Percentiles rank a stretch among this genome's conserved stretches.
Evolutionary conservation across 441 rosid species (phyloP).

Genomic region (Brassica hybrid): DNA sequence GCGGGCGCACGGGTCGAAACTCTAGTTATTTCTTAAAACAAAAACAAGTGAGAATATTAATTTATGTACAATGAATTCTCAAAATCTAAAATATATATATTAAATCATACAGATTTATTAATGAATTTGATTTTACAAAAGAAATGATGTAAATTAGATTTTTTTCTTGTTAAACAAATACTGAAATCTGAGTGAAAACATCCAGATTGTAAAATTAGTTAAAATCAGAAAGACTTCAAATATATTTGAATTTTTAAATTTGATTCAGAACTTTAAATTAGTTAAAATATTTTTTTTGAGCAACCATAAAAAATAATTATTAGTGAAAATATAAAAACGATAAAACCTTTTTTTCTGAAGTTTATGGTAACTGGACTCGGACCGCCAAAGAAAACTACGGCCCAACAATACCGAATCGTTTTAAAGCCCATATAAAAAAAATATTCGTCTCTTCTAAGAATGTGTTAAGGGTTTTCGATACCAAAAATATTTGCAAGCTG

Average conservation of each 20-base stretch:
- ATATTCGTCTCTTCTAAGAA: neutral
- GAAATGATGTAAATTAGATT: too few relatives aligned
- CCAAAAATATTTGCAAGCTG: constrained; percentile 18
- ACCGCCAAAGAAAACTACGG: constrained; percentile 11
- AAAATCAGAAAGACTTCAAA: neutral
- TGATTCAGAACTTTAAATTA: neutral
- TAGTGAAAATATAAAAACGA: neutral
- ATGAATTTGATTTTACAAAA: neutral
- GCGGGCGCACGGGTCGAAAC: too few relatives aligned
- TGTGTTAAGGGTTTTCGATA: constrained; percentile 30
- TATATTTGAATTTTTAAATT: neutral
- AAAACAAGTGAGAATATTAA: neutral
- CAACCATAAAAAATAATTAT: too few relatives aligned
- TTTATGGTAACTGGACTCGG: constrained; percentile 11
- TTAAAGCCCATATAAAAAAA: constrained; percentile 31
- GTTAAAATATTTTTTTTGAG: too few relatives aligned
- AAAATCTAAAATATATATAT: too few relatives aligned
- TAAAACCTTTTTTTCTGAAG: neutral
- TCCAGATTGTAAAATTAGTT: neutral
- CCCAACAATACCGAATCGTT: neutral
- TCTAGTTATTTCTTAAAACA: neutral
- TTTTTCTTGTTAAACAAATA: neutral
- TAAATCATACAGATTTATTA: neutral
- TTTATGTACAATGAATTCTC: neutral
- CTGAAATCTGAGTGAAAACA: neutral